phyloP scores from a whole-genome alignment of 495 filamentous ascomycete genomes.

The Penicillium chermesinum region DNA sequence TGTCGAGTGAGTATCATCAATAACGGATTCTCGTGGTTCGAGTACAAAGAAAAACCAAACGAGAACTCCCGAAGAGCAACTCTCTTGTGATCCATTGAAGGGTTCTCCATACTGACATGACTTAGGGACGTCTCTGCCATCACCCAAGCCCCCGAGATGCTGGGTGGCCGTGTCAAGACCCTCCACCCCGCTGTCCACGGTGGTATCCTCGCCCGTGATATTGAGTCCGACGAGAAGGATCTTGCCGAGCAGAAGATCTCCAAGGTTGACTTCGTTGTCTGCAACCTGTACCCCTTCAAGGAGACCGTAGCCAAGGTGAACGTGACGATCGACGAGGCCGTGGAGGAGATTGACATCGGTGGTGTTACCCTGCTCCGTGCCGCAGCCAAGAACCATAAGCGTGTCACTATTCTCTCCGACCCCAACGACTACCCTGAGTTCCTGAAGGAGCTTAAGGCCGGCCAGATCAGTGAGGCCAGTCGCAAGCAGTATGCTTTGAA shows the following conservation, averaged over 20 bases:
- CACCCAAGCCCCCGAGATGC: constrained; percentile 97
- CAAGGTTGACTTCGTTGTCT: constrained; percentile 97
- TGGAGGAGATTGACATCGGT: constrained; percentile 98
- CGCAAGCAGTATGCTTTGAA: constrained; percentile 88
- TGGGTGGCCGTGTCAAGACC: constrained; percentile 93
- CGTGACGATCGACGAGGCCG: constrained; percentile 90
- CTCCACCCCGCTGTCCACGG: constrained; percentile 94
- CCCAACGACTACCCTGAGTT: constrained; percentile 91
- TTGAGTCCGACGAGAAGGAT: constrained; percentile 91
- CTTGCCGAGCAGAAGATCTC: constrained; percentile 93
- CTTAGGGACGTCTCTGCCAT: constrained; percentile 89
- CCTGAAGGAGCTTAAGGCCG: constrained; percentile 79
- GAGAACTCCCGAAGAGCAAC: too few species aligned
- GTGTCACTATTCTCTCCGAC: constrained; percentile 92
- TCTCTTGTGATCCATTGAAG: too few species aligned
- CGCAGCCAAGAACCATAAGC: constrained; percentile 93
- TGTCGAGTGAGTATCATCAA: constrained; percentile 67
- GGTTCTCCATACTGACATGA: constrained; percentile 8
- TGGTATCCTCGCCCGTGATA: constrained; percentile 86
- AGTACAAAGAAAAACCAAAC: too few species aligned
- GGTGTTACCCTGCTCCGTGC: constrained; percentile 94
- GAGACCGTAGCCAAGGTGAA: constrained; percentile 95
- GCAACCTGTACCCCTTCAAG: constrained; percentile 98
- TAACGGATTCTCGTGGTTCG: too few species aligned
- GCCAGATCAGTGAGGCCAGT: constrained; percentile 76